Conservation (phyloP, 305 asterid species). For the Fraxinus ornus region DNA sequence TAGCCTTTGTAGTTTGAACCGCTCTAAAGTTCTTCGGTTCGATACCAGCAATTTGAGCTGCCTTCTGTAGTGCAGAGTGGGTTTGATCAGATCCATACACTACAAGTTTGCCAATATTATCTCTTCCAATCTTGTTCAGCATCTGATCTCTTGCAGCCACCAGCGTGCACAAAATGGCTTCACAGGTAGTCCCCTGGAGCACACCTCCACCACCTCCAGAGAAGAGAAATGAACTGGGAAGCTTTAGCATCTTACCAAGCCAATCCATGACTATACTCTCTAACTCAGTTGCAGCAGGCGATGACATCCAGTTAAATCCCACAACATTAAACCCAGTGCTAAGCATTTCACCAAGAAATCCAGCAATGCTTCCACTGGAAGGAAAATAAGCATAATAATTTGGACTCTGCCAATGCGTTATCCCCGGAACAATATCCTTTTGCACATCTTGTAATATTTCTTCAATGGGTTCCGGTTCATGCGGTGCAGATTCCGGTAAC, state of each 20-base stretch:
- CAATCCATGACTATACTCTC: constrained; percentile 77
- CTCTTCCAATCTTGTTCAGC: constrained; percentile 49
- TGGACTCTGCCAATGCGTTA: constrained; percentile 81
- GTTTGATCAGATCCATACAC: constrained; percentile 74
- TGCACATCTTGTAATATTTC: constrained; percentile 47
- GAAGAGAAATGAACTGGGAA: constrained; percentile 50
- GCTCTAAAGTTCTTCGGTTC: constrained; percentile 52
- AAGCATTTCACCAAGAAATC: constrained; percentile 65
- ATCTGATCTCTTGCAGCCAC: constrained; percentile 56
- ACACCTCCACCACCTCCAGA: constrained; percentile 79
- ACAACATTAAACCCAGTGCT: constrained; percentile 66
- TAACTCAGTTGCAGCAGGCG: constrained; percentile 75
- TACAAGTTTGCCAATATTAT: constrained; percentile 42
- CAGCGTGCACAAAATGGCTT: constrained; percentile 54
- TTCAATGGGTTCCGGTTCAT: constrained; percentile 51
- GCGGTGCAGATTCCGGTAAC: constrained; percentile 55
- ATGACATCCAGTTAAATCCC: constrained; percentile 76
- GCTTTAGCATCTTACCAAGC: constrained; percentile 66
- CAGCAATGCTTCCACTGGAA: constrained; percentile 62
- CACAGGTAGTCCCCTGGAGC: constrained; percentile 68
- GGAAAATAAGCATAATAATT: constrained; percentile 67
- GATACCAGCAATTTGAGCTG: constrained; percentile 68
- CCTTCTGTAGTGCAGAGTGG: constrained; percentile 62
- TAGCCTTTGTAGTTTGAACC: constrained; percentile 32
- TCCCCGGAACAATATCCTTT: constrained; percentile 59